These are phyloP conservation scores for Lentinula boryana DNA, from an alignment of 768 basidiomycete species.

Conservation along the genomic window DNA sequence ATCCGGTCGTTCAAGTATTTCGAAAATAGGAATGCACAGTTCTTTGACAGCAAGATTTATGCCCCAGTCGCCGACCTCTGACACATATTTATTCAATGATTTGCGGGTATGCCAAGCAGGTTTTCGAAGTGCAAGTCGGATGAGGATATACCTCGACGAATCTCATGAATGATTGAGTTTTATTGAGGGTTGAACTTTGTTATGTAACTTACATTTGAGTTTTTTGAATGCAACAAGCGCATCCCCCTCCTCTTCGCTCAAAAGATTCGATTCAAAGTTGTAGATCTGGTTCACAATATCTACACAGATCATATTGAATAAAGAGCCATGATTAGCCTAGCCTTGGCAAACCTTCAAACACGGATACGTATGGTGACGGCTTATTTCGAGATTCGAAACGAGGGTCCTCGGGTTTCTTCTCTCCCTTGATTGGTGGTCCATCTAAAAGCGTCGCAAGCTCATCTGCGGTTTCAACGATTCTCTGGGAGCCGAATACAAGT, in stretches of 20 bases:
- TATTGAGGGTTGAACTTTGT: not conserved
- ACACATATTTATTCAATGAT: not conserved
- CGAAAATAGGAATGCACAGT: not conserved
- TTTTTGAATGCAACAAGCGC: not conserved
- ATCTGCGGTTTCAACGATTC: constrained; percentile 1
- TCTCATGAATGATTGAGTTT: not conserved
- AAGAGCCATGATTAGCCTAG: not conserved
- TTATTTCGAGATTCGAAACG: not conserved
- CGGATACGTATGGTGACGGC: constrained; percentile 2
- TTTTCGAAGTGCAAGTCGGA: not conserved
- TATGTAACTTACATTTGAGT: not conserved
- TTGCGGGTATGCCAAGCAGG: constrained; percentile 2
- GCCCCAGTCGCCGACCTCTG: not conserved
- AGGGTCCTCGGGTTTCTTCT: not conserved
- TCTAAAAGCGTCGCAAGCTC: not conserved
- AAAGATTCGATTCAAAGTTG: not conserved
- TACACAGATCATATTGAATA: not conserved
- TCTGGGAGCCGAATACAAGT: not conserved
- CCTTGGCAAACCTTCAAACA: not conserved
- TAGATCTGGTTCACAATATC: not conserved
- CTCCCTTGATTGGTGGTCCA: not conserved
- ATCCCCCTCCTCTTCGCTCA: not conserved
- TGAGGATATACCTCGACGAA: constrained; percentile 1
- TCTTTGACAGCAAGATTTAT: not conserved
- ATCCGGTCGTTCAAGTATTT: not conserved